Evolutionary conservation across 768 basidiomycete species (phyloP).

Genomic region (Boletales sp.): DNA sequence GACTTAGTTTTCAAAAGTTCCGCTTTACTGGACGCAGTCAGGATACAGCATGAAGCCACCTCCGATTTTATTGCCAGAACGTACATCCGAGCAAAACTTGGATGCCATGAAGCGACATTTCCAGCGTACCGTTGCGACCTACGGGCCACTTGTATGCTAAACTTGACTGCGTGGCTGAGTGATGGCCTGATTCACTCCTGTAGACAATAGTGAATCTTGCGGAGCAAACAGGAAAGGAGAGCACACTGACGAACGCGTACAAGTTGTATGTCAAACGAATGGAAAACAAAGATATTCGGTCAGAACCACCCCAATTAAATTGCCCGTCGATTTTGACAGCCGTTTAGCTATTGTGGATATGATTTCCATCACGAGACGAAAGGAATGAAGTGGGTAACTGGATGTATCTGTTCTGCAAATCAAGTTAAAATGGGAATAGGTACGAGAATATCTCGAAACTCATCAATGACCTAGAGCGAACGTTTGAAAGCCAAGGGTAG

Average conservation of each 20-base stretch:
- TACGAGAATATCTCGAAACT: conserved; percentile 90
- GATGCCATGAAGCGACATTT: conserved; percentile 76
- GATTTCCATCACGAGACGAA: conserved; percentile 93
- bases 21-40: conserved; percentile 89
- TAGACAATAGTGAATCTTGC: conserved; percentile 87
- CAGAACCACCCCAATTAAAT: conserved; percentile 18
- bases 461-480: conserved; percentile 62
- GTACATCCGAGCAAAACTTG: conserved; percentile 68
- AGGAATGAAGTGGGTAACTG: conserved; percentile 78
- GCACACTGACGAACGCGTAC: conserved; percentile 73
- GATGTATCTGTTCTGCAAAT: neutral
- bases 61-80: conserved; percentile 69
- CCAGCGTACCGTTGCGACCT: conserved; percentile 54
- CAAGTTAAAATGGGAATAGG: conserved; percentile 33
- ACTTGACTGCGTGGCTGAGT: neutral
- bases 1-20: conserved; percentile 49
- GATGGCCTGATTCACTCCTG: conserved; percentile 2
- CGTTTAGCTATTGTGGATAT: conserved; percentile 68
- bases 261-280: conserved; percentile 61
- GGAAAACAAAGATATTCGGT: conserved; percentile 55
- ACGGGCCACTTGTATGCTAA: conserved; percentile 71
- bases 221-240: conserved; percentile 89
- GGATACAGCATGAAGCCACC: conserved; percentile 87
- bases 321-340: conserved; percentile 1
- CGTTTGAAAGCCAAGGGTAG: conserved; percentile 81